Evolutionary conservation across 75 land plant genomes (phyloP).

Genomic region (Pseudotsuga menziesii): DNA sequence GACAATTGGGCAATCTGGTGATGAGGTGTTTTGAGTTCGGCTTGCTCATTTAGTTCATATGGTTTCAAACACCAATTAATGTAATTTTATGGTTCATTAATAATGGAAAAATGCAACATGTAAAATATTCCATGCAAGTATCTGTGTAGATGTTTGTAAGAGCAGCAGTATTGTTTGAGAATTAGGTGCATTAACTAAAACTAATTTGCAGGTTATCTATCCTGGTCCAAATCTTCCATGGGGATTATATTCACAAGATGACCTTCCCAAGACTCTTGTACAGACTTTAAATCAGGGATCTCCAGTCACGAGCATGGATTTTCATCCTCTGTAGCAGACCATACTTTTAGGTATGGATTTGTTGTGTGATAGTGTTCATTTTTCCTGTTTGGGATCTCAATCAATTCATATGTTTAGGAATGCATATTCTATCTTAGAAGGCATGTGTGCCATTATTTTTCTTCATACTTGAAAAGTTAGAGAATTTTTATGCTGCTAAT

Average conservation of each 20-base stretch:
- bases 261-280: constrained; percentile 70
- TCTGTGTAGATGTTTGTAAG: background rate
- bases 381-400: background rate
- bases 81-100: background rate
- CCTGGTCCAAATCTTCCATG: constrained; percentile 20
- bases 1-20: constrained; percentile 25
- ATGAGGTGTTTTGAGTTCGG: constrained; percentile 4
- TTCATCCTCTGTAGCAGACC: constrained; percentile 76
- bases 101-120: constrained; percentile 31
- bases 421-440: background rate
- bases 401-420: background rate
- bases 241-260: constrained; percentile 36
- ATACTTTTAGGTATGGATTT: constrained; percentile 53
- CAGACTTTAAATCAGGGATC: constrained; percentile 68
- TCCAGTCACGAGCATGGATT: constrained; percentile 77
- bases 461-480: background rate
- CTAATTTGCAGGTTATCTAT: constrained; percentile 57
- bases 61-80: background rate
- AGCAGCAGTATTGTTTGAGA: background rate
- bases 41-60: background rate
- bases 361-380: background rate
- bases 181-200: constrained; percentile 14
- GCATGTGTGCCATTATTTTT: background rate
- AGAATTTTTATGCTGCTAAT: background rate
- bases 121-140: background rate